Evolutionary conservation across 805 yeast genomes (phyloP).

Genomic region (Yarrowia divulgata): DNA sequence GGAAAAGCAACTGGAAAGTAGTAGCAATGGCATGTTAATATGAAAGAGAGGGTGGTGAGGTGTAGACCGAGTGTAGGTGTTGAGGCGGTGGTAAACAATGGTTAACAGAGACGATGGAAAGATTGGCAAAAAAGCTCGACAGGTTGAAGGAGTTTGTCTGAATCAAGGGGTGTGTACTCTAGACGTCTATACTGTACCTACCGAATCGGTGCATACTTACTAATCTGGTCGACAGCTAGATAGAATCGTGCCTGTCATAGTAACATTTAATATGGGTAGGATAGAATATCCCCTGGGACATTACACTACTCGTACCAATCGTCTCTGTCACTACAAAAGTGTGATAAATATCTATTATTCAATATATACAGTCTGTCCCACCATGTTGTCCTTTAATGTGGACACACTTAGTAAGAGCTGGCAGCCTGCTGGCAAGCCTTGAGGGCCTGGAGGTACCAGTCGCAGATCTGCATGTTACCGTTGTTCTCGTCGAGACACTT

Average conservation of each 20-base stretch:
- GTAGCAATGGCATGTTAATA: conserved; percentile 27
- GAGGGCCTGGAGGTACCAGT: conserved; percentile 94
- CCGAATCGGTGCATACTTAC: no score
- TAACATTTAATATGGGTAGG: no score
- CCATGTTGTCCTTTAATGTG: not conserved
- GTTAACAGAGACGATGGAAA: not conserved
- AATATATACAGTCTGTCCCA: conserved; percentile 15
- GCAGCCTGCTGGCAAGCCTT: conserved; percentile 97
- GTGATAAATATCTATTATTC: conserved; percentile 23
- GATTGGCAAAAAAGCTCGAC: no score
- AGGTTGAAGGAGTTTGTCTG: no score
- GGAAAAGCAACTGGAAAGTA: conserved; percentile 6
- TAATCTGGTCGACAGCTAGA: no score
- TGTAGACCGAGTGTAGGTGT: not conserved
- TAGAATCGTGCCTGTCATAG: no score
- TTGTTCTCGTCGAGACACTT: conserved; percentile 91
- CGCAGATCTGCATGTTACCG: conserved; percentile 97
- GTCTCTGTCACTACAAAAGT: no score
- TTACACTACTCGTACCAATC: not conserved
- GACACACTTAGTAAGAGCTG: conserved; percentile 64
- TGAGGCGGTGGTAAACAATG: not conserved
- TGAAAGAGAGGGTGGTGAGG: not conserved
- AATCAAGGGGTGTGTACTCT: no score
- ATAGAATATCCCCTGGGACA: no score
- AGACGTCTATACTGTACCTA: no score